phyloP scores from a whole-genome alignment of 192 early-diverging fungal genomes.

The Backusella sp. region DNA sequence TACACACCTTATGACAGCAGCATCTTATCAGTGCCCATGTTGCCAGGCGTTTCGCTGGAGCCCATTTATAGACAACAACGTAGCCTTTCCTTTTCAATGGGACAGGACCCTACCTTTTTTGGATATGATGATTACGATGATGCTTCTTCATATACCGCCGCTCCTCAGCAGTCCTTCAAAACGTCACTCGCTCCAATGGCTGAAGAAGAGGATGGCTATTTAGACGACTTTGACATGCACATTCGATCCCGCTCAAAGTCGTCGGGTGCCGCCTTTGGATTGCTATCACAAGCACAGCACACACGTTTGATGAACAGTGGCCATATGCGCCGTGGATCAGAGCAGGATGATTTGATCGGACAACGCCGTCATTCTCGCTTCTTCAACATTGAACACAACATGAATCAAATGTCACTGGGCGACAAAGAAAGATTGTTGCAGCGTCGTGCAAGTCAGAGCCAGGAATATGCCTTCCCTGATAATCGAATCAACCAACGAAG shows the following conservation, averaged over 20 bases:
- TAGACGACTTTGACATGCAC: conserved; percentile 43
- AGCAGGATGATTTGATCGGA: conserved; percentile 39
- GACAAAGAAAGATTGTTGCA: conserved; percentile 53
- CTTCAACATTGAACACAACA: conserved; percentile 9
- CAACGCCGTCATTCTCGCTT: conserved; percentile 23
- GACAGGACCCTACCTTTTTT: conserved; percentile 45
- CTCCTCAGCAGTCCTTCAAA: conserved; percentile 26
- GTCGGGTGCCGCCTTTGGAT: conserved; percentile 63
- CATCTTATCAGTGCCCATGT: conserved; percentile 42
- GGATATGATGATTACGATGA: conserved; percentile 47
- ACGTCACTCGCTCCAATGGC: conserved; percentile 47
- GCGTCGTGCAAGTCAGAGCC: conserved; percentile 56
- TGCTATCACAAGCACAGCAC: conserved; percentile 52
- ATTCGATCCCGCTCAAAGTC: conserved; percentile 61
- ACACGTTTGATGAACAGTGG: conserved; percentile 32
- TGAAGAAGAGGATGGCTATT: conserved; percentile 31
- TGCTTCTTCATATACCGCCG: not conserved
- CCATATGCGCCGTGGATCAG: conserved; percentile 44
- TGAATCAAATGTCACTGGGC: conserved; percentile 25
- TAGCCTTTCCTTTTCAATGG: conserved; percentile 64
- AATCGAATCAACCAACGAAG: not conserved
- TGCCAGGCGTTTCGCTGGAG: conserved; percentile 41
- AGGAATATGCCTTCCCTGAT: conserved; percentile 30
- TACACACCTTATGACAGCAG: conserved; percentile 20
- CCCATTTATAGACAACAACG: conserved; percentile 55